Conservation (phyloP, 1,284 basidiomycete species). For the Pseudozyma flocculosa region DNA sequence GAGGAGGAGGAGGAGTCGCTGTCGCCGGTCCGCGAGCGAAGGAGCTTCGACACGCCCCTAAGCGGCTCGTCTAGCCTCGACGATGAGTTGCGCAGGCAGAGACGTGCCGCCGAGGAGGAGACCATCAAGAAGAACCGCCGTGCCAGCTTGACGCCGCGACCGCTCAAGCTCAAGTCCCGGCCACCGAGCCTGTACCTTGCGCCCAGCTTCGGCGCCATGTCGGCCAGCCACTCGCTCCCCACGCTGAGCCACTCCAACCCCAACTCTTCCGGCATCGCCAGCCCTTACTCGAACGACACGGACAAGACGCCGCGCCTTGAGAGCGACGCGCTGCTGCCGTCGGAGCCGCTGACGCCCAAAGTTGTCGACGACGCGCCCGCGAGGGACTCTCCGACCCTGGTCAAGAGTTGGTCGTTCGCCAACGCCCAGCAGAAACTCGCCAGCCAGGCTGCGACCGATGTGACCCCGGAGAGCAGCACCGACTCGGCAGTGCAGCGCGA, state of each 20-base stretch:
- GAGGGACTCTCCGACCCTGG: neutral
- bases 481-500: constrained; percentile 23
- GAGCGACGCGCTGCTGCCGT: neutral
- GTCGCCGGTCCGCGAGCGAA: constrained; percentile 31
- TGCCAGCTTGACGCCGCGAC: constrained; percentile 39
- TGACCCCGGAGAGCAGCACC: no score
- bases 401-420: neutral
- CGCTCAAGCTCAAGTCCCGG: constrained; percentile 50
- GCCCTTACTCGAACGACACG: neutral
- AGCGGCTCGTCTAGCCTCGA: no score
- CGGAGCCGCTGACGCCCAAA: neutral
- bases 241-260: constrained; percentile 8
- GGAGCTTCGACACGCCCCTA: constrained; percentile 19
- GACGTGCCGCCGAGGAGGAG: constrained; percentile 35
- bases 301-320: neutral
- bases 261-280: neutral
- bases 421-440: constrained; percentile 1
- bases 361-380: neutral
- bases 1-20: constrained; percentile 48
- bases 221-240: constrained; percentile 31
- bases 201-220: constrained; percentile 15
- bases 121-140: constrained; percentile 39
- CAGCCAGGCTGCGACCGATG: neutral
- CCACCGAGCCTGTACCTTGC: constrained; percentile 47
- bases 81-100: constrained; percentile 22